Conservation (phyloP, 2,329 filamentous ascomycete species). For the Arachnomyces sp. region DNA sequence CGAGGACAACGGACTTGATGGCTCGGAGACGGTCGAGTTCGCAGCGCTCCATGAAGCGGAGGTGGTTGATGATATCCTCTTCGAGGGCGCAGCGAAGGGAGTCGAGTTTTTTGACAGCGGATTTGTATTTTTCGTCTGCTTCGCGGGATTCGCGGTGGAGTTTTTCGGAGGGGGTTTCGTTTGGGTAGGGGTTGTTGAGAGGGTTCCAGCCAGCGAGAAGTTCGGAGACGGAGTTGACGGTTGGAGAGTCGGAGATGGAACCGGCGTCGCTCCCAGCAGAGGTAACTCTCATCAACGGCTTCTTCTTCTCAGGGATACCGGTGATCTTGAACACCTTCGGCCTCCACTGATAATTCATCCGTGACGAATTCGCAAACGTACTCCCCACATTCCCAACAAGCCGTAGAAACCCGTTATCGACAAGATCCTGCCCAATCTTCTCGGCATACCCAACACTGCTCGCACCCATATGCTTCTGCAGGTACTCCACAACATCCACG, state of each 20-base stretch:
- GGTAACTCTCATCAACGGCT: slow-evolving; percentile 61
- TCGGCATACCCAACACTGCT: slow-evolving; percentile 85
- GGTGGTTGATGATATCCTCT: slow-evolving; percentile 83
- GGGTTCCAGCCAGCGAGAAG: slow-evolving; percentile 91
- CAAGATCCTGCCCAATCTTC: slow-evolving; percentile 86
- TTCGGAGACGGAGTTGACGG: slow-evolving; percentile 74
- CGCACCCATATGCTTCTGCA: slow-evolving; percentile 78
- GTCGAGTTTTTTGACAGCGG: slow-evolving; percentile 75
- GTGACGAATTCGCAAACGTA: slow-evolving; percentile 94
- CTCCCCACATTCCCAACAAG: slow-evolving; percentile 90
- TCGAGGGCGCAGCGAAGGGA: slow-evolving; percentile 89
- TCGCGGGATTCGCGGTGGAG: slow-evolving; percentile 83
- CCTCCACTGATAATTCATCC: slow-evolving; percentile 96
- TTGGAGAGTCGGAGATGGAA: slow-evolving; percentile 63
- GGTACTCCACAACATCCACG: slow-evolving; percentile 89
- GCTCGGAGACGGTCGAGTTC: slow-evolving; percentile 93
- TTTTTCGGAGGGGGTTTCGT: slow-evolving; percentile 81
- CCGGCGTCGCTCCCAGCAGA: slow-evolving; percentile 48
- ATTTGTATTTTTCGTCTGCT: slow-evolving; percentile 89
- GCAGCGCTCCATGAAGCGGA: slow-evolving; percentile 94
- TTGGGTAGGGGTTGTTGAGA: slow-evolving; percentile 80
- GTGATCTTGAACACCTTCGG: slow-evolving; percentile 82
- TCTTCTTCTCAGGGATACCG: slow-evolving; percentile 82
- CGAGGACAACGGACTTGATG: slow-evolving; percentile 94
- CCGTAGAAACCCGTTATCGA: slow-evolving; percentile 75